Evolutionary conservation across 768 basidiomycete species (phyloP), one percentile per base, ranked within the genome.

Genomic region (Lactifluus echinatus): DNA sequence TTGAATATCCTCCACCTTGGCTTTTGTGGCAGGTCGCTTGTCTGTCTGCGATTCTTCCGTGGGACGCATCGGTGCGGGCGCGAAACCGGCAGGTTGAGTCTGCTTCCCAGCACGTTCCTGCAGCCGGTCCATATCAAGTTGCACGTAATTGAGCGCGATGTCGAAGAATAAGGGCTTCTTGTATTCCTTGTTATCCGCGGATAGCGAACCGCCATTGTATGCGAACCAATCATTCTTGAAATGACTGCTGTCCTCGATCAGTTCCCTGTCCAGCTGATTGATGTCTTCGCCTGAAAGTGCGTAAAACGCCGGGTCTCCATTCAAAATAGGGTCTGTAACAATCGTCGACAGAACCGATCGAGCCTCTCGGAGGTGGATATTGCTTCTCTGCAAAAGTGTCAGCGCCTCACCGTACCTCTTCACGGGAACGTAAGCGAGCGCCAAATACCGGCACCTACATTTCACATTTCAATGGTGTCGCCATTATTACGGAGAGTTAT

Each of bases 101-200:
- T 75, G 68, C 72, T 83, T 84, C 1, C 92, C 92, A 3, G 85
- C 88, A 17, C 86, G 75, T 56, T 77, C 79, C 65, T 82, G 72
- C 56, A 96, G 70, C 50, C 80, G 73, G 44, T 89, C 87, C 83
- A 93, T 85, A 65, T 93, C 89, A 57, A 93, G 70, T 61, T 88
- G 82, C 53, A 91, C 84, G 66, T 95, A 96, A 71, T 95, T 96
- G 65, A 93, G 82, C 17, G 92, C 93, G 59, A 92, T 87, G 68
- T 96, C 90, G 71, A 94, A 96, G 75, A 97, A 96, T 39, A 92
- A 66, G 15, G 91, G 90, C 67, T 95, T 95, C 73, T 85, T 84
- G 66, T 84, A 74, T 37, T 75, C 69, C 64, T 77, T 75, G 48
- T 74, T 66, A 47, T 79, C 75, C 0, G 53, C 66, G 33, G 72